These are phyloP conservation scores for Neurospora sp. DNA, from an alignment of 495 filamentous ascomycete species.

Conservation along the genomic window DNA sequence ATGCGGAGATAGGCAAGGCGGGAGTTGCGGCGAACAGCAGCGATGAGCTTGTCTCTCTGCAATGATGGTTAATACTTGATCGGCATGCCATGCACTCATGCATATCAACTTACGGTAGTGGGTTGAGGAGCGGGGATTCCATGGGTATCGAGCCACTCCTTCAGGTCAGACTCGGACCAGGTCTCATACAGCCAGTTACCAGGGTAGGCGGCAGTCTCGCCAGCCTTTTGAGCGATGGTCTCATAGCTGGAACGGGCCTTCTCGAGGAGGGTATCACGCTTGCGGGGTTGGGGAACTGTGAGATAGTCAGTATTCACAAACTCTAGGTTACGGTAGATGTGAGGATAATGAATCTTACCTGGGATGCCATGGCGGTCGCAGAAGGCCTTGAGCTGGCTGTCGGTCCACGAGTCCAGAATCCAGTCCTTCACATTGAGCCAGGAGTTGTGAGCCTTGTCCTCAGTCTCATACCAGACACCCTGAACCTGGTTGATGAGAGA, in stretches of 20 bases:
- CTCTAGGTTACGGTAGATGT: neutral
- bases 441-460: slow-evolving; percentile 60
- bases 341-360: slow-evolving; percentile 21
- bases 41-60: slow-evolving; percentile 76
- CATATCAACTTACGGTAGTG: slow-evolving; percentile 35
- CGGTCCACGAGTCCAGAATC: slow-evolving; percentile 83
- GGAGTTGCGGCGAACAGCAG: slow-evolving; percentile 83
- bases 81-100: neutral
- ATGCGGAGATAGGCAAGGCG: slow-evolving; percentile 61
- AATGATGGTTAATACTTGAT: slow-evolving; percentile 1
- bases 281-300: slow-evolving; percentile 65
- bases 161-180: slow-evolving; percentile 56
- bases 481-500: slow-evolving; percentile 58
- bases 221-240: slow-evolving; percentile 67
- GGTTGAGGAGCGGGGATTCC: slow-evolving; percentile 86
- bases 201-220: slow-evolving; percentile 73
- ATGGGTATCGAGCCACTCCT: slow-evolving; percentile 79
- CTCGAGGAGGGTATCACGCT: slow-evolving; percentile 70
- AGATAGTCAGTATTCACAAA: neutral
- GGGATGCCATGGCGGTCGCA: slow-evolving; percentile 81
- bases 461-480: slow-evolving; percentile 61
- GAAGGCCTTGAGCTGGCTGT: slow-evolving; percentile 75
- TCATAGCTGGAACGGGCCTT: slow-evolving; percentile 76
- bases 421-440: slow-evolving; percentile 71
- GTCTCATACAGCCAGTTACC: slow-evolving; percentile 92